Evolutionary conservation across 2,329 filamentous ascomycete species (phyloP), one percentile per base, ranked within the genome.

Genomic region (Cercospora citrullina): DNA sequence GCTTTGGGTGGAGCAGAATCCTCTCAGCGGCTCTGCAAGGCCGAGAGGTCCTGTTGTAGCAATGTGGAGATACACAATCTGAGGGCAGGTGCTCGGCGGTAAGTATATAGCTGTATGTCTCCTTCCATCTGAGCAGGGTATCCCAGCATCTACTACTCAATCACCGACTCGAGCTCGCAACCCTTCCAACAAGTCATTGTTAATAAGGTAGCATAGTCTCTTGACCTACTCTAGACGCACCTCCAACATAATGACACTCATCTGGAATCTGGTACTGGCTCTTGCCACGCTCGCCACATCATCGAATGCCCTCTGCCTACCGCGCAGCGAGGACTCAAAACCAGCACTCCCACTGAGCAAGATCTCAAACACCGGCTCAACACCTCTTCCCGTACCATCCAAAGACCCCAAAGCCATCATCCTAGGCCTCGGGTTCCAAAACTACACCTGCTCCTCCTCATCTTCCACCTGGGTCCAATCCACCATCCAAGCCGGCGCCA

Each of bases 401-500:
- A 59, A 63, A 21, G 62, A 68, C 5, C 74, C 76, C 33, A 75
- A 75, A 65, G 74, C 74, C 80, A 85, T 91, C 69, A 84, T 83
- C 65, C 79, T 91, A 51, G 89, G 88, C 72, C 85, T 89, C 72
- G 89, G 89, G 66, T 85, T 89, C 73, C 89, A 91, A 75, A 91
- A 91, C 84, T 91, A 91, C 82, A 89, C 86, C 42, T 91, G 89
- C 79, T 76, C 73, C 31, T 68, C 74, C 9, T 70, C 70, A 14
- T 68, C 74, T 7, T 72, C 67, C 12, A 69, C 65, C 31, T 77
- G 71, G 68, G 65, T 73, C 70, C 65, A 71, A 59, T 72, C 77
- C 76, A 2, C 71, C 73, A 0, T 80, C 83, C 31, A 73, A 73
- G 5, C 77, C 81, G 80, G 81, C n/a, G 76, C 80, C 60, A 74